Evolutionary conservation across 345 rosid genomes (phyloP), one percentile per base, ranked within the genome.

Genomic region (Syzygium grande): DNA sequence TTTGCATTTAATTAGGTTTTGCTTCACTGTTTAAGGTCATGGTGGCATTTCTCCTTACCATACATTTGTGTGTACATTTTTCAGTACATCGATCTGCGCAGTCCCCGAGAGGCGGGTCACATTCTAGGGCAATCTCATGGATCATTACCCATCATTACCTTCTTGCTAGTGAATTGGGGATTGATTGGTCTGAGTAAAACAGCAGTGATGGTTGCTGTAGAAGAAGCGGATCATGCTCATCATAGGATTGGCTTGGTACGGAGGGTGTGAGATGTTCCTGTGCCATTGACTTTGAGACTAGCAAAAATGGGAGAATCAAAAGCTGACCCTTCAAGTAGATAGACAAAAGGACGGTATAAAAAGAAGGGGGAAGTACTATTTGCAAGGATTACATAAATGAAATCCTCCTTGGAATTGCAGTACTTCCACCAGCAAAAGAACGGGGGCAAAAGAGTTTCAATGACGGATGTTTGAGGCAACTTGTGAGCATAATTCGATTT

Each of bases 21-120:
- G 61, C 58, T 5, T 78, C 23, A 29, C 52, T 84, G 79, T 63
- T 6, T 46, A 63, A 15, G 53, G 85, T 52, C 90, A 77, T 41
- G 85, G 88, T 93, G 93, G 94, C 93, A 51, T 73, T 59, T 85
- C 84, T 16, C 23, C 83, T 53, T 23, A 63, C 95, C 95, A 91
- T 89, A 90, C 90, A 90, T 88, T 89, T 89, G 85, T 86, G 7
- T 16, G 68, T 84, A 22, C 79, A 34, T 84, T 86, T 56, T 25
- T 51, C 13, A 52, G 85, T 88, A 29, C 46, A 29, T 63, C 43
- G 41, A 10, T 38, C 83, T 14, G 11, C 27, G 49, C 8, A 14
- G 49, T 73, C 83, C 49, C 83, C 38, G 12, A 68, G 79, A 68
- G 79, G 79, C 83, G 10, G 49, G 27, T 38, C 83, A 10, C 63